Conservation (phyloP, 2,329 filamentous ascomycete genomes). For the Malbranchea zuffiana region DNA sequence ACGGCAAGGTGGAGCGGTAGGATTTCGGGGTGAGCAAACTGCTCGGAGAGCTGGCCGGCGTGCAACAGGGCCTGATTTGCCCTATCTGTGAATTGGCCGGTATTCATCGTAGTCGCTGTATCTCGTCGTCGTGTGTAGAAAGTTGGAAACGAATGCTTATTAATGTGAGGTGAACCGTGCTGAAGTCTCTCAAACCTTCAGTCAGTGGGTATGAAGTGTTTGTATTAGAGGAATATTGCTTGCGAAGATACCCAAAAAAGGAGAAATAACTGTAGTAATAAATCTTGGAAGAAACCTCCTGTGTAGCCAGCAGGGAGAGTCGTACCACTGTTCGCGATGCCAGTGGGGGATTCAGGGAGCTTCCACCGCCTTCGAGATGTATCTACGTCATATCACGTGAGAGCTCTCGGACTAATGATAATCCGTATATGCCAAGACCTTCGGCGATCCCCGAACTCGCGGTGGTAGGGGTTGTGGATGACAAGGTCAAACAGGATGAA, state of each 20-base stretch:
- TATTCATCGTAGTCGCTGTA: conserved; percentile 25
- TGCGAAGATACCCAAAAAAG: neutral
- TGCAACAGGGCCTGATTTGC: conserved; percentile 83
- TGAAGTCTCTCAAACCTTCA: neutral
- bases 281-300: neutral
- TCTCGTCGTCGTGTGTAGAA: neutral
- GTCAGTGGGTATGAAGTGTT: neutral
- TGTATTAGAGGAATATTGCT: neutral
- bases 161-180: neutral
- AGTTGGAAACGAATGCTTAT: neutral
- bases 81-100: conserved; percentile 73
- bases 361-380: conserved; percentile 3
- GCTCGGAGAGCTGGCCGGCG: conserved; percentile 74
- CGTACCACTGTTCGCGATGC: conserved; percentile 1
- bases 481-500: no score
- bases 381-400: conserved; percentile 9
- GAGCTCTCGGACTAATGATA: no score
- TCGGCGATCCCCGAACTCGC: no score
- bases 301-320: neutral
- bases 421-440: no score
- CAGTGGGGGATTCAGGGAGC: conserved; percentile 8
- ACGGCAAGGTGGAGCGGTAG: conserved; percentile 79
- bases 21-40: conserved; percentile 85
- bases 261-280: neutral
- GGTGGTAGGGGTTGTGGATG: no score